Base-by-base conservation (phyloP, 78 protist species). In the Dictyostelium intermedium region DNA sequence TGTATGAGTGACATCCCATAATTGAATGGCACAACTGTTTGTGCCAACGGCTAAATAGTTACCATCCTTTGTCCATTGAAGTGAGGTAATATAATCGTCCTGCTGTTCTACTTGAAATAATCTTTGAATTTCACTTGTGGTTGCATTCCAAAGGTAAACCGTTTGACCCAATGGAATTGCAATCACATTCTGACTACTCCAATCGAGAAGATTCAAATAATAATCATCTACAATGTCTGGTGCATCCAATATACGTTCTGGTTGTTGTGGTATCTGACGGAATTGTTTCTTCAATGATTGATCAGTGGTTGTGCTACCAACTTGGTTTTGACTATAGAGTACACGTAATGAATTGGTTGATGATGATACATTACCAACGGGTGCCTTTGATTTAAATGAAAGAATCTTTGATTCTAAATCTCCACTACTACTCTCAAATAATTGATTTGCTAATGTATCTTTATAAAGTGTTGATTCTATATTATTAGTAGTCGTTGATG, bases 131-230 rank as follows among this genome's bases (percentile, higher is more conserved):
- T 18, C 70, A 25, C 99, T 98, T 32, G 97, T 85, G n/a, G 83
- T 69, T 18, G 99, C 99, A 95, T 98, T 98, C 99, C 99, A 99
- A 27, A 99, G 95, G 95, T 98, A 99, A 23, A 98, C 99, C 13
- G 98, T 43, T 66, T 87, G 80, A 60, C 97, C 98, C 10, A 99
- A 98, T 10, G 99, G 99, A 37, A 99, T 99, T 13, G 99, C 99
- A 10, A 99, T 95, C 32, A 95, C 69, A 92, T 98, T 98, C 45
- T 81, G 34, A 37, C 83, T 3, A 85, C 82, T 35, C 99, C 99
- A 99, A 95, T 99, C 99, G n/a, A 99, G 92, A 10, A 99, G 95
- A 95, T 99, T 99, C 53, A 99, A 91, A 93, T 99, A 99, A 86
- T 84, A 99, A 96, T 99, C 99, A 74, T 99, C 99, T 18, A 83